Evolutionary conservation across 2,329 filamentous ascomycete genomes (phyloP), one percentile per base, ranked within the genome.

Genomic region (Aspergillus pseudotamarii): DNA sequence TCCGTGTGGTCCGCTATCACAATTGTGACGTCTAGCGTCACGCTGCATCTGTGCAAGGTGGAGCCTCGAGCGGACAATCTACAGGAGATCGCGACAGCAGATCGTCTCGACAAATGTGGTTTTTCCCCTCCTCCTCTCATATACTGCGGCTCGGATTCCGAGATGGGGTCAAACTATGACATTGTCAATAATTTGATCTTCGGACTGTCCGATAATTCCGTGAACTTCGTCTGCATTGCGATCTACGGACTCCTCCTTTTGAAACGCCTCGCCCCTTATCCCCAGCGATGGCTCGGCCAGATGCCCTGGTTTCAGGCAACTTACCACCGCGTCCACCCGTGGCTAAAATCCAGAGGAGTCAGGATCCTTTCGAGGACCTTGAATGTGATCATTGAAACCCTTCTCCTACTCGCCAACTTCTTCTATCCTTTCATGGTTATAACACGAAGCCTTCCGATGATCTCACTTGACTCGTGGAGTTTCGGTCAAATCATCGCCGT

Each of bases 401-500:
- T 26, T 55, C 51, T 55, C n/a, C n/a, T 38, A 4, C 0, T 26
- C 11, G 11, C 11, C 51, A 55, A 55, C 32, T 8, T 38, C 21
- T 9, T 21, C 12, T 55, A 36, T 38, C 9, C 32, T 6, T 12
- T 36, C 14, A 6, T 36, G 11, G 51, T 54, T 30, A 8, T 32
- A 36, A 30, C 9, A 19, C 32, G 32, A 10, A 36, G 30, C n/a
- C n/a, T 55, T 55, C 51, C 51, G 11, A 38, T 14, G n/a, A 55
- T 16, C 51, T n/a, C 30, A 5, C 51, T 55, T 19, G n/a, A 55
- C 23, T 55, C 51, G 21, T 55, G 51, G 32, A 55, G 51, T 55
- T 55, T 55, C 12, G 51, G 51, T 26, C 51, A 55, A 26, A 55
- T 55, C 32, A 55, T 55, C 11, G 51, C 51, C 30, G 51, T 55